phyloP scores from a whole-genome alignment of 805 yeast species.

The Candida argentea region DNA sequence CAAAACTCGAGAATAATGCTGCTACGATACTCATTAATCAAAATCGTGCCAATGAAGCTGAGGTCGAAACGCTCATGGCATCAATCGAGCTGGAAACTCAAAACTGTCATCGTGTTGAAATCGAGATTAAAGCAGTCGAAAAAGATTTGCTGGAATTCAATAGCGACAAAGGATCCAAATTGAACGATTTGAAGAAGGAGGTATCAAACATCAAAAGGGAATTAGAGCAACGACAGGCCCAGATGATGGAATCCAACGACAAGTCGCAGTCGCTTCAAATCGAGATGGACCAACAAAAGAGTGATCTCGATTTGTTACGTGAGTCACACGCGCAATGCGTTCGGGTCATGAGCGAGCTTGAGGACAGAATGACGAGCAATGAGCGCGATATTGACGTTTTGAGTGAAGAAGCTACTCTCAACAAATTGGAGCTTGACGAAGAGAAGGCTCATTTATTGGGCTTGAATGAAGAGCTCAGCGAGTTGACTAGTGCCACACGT shows the following conservation, averaged over 20 bases:
- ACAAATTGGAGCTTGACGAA: conserved; percentile 30
- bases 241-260: conserved; percentile 38
- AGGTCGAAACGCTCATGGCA: conserved; percentile 32
- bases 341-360: conserved; percentile 19
- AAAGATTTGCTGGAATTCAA: conserved; percentile 77
- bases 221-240: conserved; percentile 30
- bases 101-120: conserved; percentile 18
- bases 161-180: conserved; percentile 68
- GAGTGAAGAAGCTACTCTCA: conserved; percentile 8
- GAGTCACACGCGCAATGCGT: conserved; percentile 32
- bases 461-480: conserved; percentile 66
- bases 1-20: conserved; percentile 45
- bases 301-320: conserved; percentile 41
- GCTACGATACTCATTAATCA: conserved; percentile 46
- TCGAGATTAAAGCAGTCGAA: conserved; percentile 46
- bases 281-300: conserved; percentile 56
- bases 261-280: conserved; percentile 54
- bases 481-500: conserved; percentile 39
- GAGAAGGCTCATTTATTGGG: conserved; percentile 56
- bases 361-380: conserved; percentile 1
- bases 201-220: conserved; percentile 23
- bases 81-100: conserved; percentile 27
- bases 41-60: conserved; percentile 34
- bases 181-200: conserved; percentile 52
- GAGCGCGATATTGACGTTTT: conserved; percentile 14